phyloP scores from a whole-genome alignment of 2,329 filamentous ascomycete species.

The Ophiostoma ulmi region DNA sequence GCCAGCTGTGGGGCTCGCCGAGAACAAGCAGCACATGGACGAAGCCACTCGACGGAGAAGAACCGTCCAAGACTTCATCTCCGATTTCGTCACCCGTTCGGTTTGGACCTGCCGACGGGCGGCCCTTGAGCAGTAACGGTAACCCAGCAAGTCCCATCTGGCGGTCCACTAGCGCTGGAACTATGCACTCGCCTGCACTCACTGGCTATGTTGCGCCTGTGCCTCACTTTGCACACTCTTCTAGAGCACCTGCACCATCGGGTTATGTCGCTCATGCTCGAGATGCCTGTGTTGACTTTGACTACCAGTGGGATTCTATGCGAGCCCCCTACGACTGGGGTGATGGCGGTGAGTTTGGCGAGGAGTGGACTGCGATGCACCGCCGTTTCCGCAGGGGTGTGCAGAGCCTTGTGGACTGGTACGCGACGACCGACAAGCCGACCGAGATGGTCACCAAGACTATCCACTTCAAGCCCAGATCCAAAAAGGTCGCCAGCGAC shows the following conservation, averaged over 20 bases:
- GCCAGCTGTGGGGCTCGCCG: constrained; percentile 39
- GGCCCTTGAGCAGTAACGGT: constrained; percentile 27
- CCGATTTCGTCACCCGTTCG: constrained; percentile 18
- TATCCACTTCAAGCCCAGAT: constrained; percentile 28
- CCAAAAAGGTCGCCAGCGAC: neutral
- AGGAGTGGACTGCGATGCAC: constrained; percentile 97
- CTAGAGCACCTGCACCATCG: constrained; percentile 72
- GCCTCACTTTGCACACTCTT: constrained; percentile 77
- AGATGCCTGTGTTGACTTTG: constrained; percentile 78
- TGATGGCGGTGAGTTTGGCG: constrained; percentile 77
- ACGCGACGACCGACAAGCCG: constrained; percentile 52
- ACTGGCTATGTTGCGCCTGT: constrained; percentile 64
- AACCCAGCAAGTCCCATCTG: constrained; percentile 14
- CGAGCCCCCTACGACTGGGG: constrained; percentile 73
- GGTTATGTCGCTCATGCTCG: constrained; percentile 88
- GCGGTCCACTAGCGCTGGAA: constrained; percentile 1
- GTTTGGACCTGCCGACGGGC: constrained; percentile 23
- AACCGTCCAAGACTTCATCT: neutral
- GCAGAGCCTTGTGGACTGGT: constrained; percentile 78
- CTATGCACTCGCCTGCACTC: constrained; percentile 30
- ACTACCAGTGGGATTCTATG: constrained; percentile 96
- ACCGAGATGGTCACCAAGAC: constrained; percentile 49
- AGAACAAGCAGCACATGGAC: neutral
- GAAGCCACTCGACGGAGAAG: neutral
- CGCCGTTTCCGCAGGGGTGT: constrained; percentile 77